Conservation (phyloP, 345 rosid species). For the Angophora floribunda region DNA sequence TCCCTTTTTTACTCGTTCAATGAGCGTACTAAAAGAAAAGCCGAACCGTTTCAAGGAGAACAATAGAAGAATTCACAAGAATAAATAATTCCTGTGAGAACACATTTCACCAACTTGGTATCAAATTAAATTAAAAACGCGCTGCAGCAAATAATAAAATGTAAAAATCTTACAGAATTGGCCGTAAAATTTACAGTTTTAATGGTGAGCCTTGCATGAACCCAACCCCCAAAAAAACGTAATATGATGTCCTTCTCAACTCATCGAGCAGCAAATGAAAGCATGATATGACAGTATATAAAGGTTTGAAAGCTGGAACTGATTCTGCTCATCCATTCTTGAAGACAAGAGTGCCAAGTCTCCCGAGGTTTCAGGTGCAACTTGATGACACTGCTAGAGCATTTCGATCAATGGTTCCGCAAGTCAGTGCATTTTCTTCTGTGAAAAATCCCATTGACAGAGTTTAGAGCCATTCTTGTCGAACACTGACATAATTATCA, state of each 20-base stretch:
- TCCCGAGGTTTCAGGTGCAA: constrained; percentile 30
- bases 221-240: background rate
- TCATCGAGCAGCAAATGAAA: background rate
- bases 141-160: background rate
- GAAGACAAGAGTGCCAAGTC: background rate
- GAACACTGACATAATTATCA: constrained; percentile 23
- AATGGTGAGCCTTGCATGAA: background rate
- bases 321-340: background rate
- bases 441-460: constrained; percentile 32
- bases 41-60: background rate
- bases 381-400: constrained; percentile 45
- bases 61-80: background rate
- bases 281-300: background rate
- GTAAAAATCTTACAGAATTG: background rate
- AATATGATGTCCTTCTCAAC: background rate
- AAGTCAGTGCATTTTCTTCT: constrained; percentile 14
- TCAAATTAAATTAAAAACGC: background rate
- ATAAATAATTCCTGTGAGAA: background rate
- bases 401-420: constrained; percentile 30
- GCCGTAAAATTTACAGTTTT: background rate
- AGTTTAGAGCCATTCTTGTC: constrained; percentile 37
- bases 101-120: background rate
- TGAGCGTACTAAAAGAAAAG: background rate
- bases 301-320: background rate
- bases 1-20: background rate